Evolutionary conservation across 2,329 filamentous ascomycete species (phyloP).

Genomic region (Epichloe aotearoae): DNA sequence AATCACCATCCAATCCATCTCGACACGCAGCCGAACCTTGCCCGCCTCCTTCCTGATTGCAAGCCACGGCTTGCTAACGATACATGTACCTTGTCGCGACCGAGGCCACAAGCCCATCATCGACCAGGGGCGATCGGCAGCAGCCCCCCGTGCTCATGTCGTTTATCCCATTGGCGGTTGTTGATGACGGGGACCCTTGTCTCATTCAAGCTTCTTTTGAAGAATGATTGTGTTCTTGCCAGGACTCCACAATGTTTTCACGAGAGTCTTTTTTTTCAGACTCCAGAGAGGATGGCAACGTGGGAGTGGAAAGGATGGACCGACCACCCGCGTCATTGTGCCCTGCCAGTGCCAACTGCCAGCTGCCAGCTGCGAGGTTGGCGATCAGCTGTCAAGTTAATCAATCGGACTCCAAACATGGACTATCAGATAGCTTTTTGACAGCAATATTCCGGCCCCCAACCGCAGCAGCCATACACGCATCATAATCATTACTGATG

Average conservation of each 20-base stretch:
- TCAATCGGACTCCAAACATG: neutral
- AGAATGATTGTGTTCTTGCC: too few species aligned
- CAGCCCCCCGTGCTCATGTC: slow-evolving; percentile 1
- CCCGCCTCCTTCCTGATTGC: neutral
- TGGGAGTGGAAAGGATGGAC: neutral
- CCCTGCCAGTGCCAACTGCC: neutral
- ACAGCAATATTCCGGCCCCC: neutral
- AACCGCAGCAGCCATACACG: neutral
- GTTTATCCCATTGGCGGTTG: slow-evolving; percentile 1
- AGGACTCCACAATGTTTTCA: too few species aligned
- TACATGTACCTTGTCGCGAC: neutral
- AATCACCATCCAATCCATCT: neutral
- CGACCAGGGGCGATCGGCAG: neutral
- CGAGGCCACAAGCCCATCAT: neutral
- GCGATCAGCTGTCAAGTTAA: neutral
- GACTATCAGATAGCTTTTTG: neutral
- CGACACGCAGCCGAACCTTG: neutral
- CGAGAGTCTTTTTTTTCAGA: too few species aligned
- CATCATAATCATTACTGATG: too few species aligned
- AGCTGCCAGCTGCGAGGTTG: neutral
- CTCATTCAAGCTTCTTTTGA: slow-evolving; percentile 9
- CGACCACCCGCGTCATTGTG: too few species aligned
- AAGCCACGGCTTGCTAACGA: neutral
- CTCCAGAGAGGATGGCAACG: neutral
- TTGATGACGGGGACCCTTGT: neutral